These are phyloP conservation scores for Fusarium sp. DNA, from an alignment of 2,329 filamentous ascomycete species.

Conservation along the genomic window DNA sequence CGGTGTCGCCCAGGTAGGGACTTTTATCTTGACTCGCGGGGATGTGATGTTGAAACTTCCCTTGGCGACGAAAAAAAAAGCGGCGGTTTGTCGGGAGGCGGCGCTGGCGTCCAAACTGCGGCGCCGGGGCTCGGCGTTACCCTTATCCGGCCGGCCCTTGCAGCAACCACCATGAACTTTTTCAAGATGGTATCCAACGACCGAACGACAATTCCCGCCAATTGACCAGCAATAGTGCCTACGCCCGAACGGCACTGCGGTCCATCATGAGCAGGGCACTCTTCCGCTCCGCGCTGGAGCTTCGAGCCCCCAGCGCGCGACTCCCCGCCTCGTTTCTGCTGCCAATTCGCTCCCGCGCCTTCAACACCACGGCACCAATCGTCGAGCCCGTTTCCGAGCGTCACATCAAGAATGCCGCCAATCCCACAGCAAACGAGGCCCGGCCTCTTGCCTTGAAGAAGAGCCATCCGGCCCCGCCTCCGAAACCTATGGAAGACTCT, in stretches of 20 bases:
- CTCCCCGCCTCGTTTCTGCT: conserved; percentile 41
- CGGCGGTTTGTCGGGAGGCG: conserved; percentile 43
- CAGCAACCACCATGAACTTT: conserved; percentile 41
- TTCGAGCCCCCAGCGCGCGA: conserved; percentile 57
- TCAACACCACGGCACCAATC: conserved; percentile 57
- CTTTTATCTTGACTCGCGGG: conserved; percentile 35
- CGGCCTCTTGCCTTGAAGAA: conserved; percentile 56
- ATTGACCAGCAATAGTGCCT: conserved; percentile 42
- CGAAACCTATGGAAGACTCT: conserved; percentile 62
- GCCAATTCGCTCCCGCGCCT: conserved; percentile 44
- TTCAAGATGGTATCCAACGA: conserved; percentile 36
- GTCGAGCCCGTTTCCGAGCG: conserved; percentile 55
- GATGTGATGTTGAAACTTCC: conserved; percentile 46
- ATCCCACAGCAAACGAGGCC: conserved; percentile 48
- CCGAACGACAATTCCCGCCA: conserved; percentile 26
- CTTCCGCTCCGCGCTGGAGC: conserved; percentile 73
- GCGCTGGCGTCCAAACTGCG: conserved; percentile 13
- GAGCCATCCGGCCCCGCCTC: conserved; percentile 52
- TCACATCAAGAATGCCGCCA: conserved; percentile 53
- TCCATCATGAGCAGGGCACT: conserved; percentile 68
- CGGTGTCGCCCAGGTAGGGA: conserved; percentile 42
- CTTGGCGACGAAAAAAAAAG: conserved; percentile 45
- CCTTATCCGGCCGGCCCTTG: conserved; percentile 47
- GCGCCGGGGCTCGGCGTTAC: conserved; percentile 48
- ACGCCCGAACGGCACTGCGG: conserved; percentile 41